Evolutionary conservation across 2,329 filamentous ascomycete genomes (phyloP).

Genomic region (Cercospora zeina): DNA sequence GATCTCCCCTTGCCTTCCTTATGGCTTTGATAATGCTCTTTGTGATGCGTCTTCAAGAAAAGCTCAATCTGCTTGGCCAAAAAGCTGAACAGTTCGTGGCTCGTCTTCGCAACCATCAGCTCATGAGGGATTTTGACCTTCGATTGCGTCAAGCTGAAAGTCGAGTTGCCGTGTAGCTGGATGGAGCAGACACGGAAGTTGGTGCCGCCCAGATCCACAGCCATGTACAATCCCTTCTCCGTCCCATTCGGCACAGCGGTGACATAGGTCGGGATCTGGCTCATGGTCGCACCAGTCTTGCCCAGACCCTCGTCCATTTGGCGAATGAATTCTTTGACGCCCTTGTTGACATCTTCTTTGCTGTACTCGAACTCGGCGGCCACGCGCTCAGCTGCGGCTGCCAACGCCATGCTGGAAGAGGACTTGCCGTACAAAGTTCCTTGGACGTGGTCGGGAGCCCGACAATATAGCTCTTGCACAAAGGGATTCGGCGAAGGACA

Average conservation of each 20-base stretch:
- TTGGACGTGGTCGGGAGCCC: slow-evolving; percentile 35
- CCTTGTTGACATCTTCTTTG: slow-evolving; percentile 73
- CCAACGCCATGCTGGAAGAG: slow-evolving; percentile 53
- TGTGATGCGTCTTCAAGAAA: slow-evolving; percentile 85
- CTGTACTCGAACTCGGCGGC: slow-evolving; percentile 83
- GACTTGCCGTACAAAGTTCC: slow-evolving; percentile 35
- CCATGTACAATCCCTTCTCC: slow-evolving; percentile 96
- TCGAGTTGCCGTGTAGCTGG: slow-evolving; percentile 87
- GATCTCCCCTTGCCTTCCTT: slow-evolving; percentile 51
- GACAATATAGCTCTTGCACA: slow-evolving; percentile 41
- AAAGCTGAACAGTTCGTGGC: slow-evolving; percentile 86
- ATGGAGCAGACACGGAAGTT: slow-evolving; percentile 98
- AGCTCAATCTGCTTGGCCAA: slow-evolving; percentile 87
- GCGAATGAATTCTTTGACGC: slow-evolving; percentile 79
- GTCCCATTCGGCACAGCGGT: slow-evolving; percentile 95
- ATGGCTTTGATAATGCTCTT: slow-evolving; percentile 77
- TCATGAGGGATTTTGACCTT: slow-evolving; percentile 89
- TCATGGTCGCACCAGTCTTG: slow-evolving; percentile 76
- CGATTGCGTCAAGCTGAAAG: slow-evolving; percentile 87
- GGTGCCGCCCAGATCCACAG: slow-evolving; percentile 95
- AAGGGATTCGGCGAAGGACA: slow-evolving; percentile 41
- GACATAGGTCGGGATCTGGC: slow-evolving; percentile 96
- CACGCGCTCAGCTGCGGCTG: slow-evolving; percentile 74
- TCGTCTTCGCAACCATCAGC: slow-evolving; percentile 85
- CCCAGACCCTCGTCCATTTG: slow-evolving; percentile 87